Evolutionary conservation across 2,329 filamentous ascomycete genomes (phyloP), one percentile per base, ranked within the genome.

Genomic region (Phialocephala subalpina): DNA sequence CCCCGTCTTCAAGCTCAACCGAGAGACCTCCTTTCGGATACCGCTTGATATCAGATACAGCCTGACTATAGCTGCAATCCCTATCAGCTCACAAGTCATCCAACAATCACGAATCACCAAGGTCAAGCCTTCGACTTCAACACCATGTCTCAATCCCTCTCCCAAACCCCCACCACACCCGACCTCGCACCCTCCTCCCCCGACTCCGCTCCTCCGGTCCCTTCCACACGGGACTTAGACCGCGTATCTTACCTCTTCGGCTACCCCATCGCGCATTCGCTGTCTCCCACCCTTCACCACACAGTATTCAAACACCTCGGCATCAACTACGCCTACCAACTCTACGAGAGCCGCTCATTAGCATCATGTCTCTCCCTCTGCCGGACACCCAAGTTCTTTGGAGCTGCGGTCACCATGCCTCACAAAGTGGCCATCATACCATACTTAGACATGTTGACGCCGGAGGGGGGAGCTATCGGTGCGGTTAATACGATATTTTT

Each of bases 401-500:
- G 88, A 85, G 78, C 90, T 25, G 88, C 90, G 3, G 88, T 95
- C 42, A 95, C 92, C 22, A 96, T 95, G 92, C 92, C 92, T 0
- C 89, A 93, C 82, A 95, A 96, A 78, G 87, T 95, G 29, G 83
- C 87, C 72, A 93, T 95, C 75, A 86, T 94, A 66, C 83, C 87
- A 0, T 83, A 92, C 71, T 84, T 95, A 9, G 92, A 95, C 74
- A 86, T 89, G 62, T 81, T 94, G 42, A 93, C 91, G 7, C 84
- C 87, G 25, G 91, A 94, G 78, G 92, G 88, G 71, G 84, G 85
- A 58, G 88, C 90, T 40, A 90, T 94, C 25, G 92, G 92, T 57
- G 92, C 92, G 59, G 90, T 91, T 78, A 95, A 96, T 82, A 96
- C 92, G 0, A 84, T 95, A 60, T 94, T 91, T 80, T 77, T 92